These are phyloP conservation scores for Coemansia asiatica DNA, from an alignment of 192 early-diverging fungal genomes.

Conservation along the genomic window DNA sequence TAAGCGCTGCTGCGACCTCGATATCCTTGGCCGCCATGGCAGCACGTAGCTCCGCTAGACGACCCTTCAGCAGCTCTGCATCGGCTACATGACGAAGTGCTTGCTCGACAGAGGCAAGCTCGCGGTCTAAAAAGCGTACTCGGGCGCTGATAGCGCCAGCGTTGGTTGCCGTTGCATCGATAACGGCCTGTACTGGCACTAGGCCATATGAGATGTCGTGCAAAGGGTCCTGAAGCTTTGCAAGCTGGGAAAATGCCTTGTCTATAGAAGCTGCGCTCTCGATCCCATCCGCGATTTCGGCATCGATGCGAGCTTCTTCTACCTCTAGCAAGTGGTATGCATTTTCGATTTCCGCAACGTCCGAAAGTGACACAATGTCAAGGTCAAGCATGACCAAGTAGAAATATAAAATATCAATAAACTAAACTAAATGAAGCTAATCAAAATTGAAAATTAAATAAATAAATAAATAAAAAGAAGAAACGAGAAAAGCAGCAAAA, in stretches of 20 bases:
- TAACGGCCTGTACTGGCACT: constrained; percentile 28
- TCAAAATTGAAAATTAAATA: neutral
- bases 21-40: constrained; percentile 51
- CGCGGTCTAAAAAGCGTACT: constrained; percentile 81
- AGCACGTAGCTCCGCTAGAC: constrained; percentile 26
- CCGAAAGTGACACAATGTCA: constrained; percentile 11
- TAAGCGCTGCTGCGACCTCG: constrained; percentile 58
- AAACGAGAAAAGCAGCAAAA: neutral
- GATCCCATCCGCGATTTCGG: constrained; percentile 38
- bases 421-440: too few species aligned
- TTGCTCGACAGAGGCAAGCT: constrained; percentile 71
- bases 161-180: constrained; percentile 56
- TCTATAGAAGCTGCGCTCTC: constrained; percentile 19
- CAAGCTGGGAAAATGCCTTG: constrained; percentile 19
- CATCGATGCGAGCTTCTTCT: constrained; percentile 52
- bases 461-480: neutral
- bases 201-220: constrained; percentile 11
- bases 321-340: constrained; percentile 42
- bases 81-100: constrained; percentile 72
- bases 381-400: constrained; percentile 12
- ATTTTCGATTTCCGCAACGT: constrained; percentile 35
- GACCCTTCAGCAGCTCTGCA: constrained; percentile 56
- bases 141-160: constrained; percentile 83
- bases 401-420: neutral
- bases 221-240: constrained; percentile 9